Conservation (phyloP, 164 flowering plant genomes). For the Piper longum region DNA sequence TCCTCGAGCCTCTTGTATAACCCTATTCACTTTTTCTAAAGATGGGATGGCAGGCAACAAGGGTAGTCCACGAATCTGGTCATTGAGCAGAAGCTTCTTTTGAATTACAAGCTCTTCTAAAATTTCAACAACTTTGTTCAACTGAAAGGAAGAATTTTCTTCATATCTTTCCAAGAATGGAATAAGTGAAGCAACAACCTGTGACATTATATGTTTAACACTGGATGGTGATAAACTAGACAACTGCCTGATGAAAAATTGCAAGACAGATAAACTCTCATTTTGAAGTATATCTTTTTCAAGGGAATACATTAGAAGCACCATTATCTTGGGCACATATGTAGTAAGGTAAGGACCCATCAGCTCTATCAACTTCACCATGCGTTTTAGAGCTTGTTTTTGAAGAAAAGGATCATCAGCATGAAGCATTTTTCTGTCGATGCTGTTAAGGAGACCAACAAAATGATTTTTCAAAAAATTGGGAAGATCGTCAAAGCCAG, state of each 20-base stretch:
- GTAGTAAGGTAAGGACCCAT: conserved; percentile 88
- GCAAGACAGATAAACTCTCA: conserved; percentile 79
- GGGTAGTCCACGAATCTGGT: conserved; percentile 81
- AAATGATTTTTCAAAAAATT: conserved; percentile 80
- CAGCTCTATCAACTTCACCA: conserved; percentile 77
- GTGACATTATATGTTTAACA: conserved; percentile 81
- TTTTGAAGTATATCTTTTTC: conserved; percentile 63
- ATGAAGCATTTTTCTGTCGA: conserved; percentile 92
- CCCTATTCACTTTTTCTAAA: conserved; percentile 52
- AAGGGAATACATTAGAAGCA: conserved; percentile 91
- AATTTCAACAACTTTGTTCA: conserved; percentile 62
- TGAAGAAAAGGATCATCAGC: conserved; percentile 55
- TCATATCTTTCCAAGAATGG: conserved; percentile 74
- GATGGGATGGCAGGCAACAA: conserved; percentile 65
- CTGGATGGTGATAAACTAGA: conserved; percentile 71
- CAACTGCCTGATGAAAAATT: conserved; percentile 63
- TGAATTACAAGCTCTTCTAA: conserved; percentile 81
- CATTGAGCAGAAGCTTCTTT: conserved; percentile 50
- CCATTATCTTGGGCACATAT: conserved; percentile 93
- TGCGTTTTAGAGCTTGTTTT: conserved; percentile 78
- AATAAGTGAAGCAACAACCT: conserved; percentile 88
- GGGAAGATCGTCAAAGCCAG: conserved; percentile 75
- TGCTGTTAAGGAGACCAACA: conserved; percentile 92
- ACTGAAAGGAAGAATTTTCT: conserved; percentile 43
- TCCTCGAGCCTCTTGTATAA: conserved; percentile 83